Conservation (phyloP, 2,329 filamentous ascomycete genomes). For the Trichoderma koningii region DNA sequence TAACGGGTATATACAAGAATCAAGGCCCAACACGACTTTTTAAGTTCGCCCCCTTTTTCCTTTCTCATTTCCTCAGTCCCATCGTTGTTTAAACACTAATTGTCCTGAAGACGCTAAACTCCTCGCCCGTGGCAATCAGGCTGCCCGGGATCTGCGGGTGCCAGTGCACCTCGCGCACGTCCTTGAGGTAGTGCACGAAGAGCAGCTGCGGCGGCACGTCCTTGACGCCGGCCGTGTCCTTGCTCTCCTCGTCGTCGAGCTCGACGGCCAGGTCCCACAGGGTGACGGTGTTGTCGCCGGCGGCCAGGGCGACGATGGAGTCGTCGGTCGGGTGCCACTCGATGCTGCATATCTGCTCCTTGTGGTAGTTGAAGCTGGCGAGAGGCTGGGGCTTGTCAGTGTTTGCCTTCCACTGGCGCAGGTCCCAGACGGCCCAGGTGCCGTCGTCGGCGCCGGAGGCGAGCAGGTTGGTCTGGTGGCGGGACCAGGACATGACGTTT, state of each 20-base stretch:
- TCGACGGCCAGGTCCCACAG: constrained; percentile 97
- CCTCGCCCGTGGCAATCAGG: constrained; percentile 85
- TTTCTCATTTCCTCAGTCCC: too few relatives aligned
- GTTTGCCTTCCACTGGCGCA: constrained; percentile 83
- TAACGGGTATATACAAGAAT: constrained; percentile 26
- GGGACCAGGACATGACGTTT: constrained; percentile 96
- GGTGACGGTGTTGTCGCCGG: constrained; percentile 90
- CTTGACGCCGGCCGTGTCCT: constrained; percentile 79
- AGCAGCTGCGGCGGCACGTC: constrained; percentile 93
- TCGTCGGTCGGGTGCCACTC: constrained; percentile 99
- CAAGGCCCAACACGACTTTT: neutral
- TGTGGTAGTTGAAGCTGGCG: constrained; percentile 94
- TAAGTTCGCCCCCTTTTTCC: neutral
- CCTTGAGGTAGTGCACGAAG: constrained; percentile 95
- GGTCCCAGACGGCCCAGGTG: constrained; percentile 93
- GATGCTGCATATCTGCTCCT: constrained; percentile 91
- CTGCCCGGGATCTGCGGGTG: constrained; percentile 92
- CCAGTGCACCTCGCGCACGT: constrained; percentile 96
- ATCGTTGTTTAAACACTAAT: constrained; percentile 66
- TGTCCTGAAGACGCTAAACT: constrained; percentile 83
- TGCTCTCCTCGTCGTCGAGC: constrained; percentile 94
- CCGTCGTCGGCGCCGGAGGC: constrained; percentile 93
- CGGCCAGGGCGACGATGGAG: constrained; percentile 89
- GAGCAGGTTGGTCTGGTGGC: constrained; percentile 82
- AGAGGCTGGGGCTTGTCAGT: constrained; percentile 71